A percentile compares a stretch with the other conserved stretches of the same genome.
Conservation (phyloP, 2,329 filamentous ascomycete species). For the Westerdykella aurantiaca region DNA sequence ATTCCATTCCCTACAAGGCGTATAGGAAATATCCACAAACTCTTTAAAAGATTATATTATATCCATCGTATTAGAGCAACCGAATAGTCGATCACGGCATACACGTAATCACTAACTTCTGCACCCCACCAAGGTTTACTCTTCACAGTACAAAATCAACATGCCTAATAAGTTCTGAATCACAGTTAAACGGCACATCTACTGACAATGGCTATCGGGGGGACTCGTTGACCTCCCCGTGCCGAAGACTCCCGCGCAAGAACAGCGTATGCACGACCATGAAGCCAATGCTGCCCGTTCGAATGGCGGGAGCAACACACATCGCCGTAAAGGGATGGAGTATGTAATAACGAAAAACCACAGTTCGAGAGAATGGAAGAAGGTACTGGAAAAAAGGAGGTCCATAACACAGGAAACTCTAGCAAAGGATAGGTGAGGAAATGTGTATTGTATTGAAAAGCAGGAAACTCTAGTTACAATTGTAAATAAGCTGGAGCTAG, state of each 20-base stretch:
- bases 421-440: too few relatives aligned
- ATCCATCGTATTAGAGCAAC: too few relatives aligned
- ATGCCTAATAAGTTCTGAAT: background rate
- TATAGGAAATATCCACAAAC: too few relatives aligned
- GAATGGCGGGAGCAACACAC: slow-evolving; percentile 2
- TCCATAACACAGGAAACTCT: background rate
- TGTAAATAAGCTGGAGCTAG: too few relatives aligned
- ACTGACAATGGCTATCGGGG: too few relatives aligned
- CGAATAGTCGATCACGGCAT: too few relatives aligned
- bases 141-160: background rate
- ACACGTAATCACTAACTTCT: background rate
- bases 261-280: slow-evolving; percentile 1
- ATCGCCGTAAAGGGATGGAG: background rate
- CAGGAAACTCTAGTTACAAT: too few relatives aligned
- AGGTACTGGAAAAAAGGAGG: background rate
- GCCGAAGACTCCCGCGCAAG: background rate
- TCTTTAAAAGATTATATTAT: too few relatives aligned
- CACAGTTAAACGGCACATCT: background rate
- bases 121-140: too few relatives aligned
- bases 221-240: too few relatives aligned
- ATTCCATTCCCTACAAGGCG: too few relatives aligned
- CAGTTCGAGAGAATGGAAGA: background rate
- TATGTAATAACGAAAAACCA: background rate
- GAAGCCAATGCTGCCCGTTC: background rate
- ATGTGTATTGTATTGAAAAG: too few relatives aligned